These are phyloP conservation scores for Escallonia rubra DNA, from an alignment of 129 eudicot species.

Conservation along the genomic window DNA sequence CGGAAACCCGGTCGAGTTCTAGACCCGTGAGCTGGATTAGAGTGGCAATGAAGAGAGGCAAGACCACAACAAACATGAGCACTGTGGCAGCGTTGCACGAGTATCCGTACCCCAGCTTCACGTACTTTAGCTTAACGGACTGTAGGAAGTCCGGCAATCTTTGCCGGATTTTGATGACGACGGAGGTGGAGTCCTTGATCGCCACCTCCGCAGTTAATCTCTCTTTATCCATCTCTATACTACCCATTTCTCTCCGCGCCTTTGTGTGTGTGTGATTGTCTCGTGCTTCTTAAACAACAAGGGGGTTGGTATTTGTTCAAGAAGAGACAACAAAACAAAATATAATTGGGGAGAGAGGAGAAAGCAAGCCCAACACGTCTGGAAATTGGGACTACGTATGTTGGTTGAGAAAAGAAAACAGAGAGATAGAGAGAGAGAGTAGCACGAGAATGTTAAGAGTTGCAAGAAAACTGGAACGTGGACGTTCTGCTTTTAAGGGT, in stretches of 20 bases:
- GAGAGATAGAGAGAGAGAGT: conserved; percentile 3
- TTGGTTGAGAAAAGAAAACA: background rate
- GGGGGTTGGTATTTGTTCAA: background rate
- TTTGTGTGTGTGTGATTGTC: background rate
- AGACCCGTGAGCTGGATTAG: conserved; percentile 46
- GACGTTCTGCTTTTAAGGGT: conserved; percentile 31
- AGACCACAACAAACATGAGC: conserved; percentile 28
- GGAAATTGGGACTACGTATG: background rate
- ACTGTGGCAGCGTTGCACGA: conserved; percentile 54
- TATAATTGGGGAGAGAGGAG: background rate
- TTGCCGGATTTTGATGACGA: conserved; percentile 74
- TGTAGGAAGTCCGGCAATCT: conserved; percentile 71
- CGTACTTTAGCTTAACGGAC: conserved; percentile 86
- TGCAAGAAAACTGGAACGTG: conserved; percentile 22
- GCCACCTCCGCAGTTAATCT: conserved; percentile 81
- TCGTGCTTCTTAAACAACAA: background rate
- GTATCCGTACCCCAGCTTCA: conserved; percentile 74
- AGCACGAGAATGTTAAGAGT: background rate
- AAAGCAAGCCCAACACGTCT: background rate
- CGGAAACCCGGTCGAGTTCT: conserved; percentile 29
- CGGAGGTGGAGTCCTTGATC: conserved; percentile 54
- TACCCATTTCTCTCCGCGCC: conserved; percentile 12
- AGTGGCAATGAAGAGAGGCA: conserved; percentile 49
- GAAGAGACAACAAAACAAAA: background rate
- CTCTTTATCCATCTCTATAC: conserved; percentile 76